Evolutionary conservation across 2,329 filamentous ascomycete species (phyloP), one percentile per base, ranked within the genome.

Genomic region (Coniella lustricola): DNA sequence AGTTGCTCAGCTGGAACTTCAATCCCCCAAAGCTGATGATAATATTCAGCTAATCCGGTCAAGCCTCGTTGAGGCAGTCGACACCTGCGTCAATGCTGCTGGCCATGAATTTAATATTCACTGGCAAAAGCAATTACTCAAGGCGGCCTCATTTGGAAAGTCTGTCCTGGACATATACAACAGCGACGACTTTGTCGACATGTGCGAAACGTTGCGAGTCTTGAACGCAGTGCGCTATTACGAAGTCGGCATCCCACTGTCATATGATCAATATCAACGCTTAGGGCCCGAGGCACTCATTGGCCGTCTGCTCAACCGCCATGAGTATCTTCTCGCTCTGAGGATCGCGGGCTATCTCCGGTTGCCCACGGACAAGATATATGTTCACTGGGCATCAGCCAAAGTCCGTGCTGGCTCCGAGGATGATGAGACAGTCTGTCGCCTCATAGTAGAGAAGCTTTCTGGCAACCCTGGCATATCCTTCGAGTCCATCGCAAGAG

Each of bases 171-270:
- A 97, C 59, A 82, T 97, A 12, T 98, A 97, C 68, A 96, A 93
- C 66, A 96, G 90, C 61, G 93, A 98, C 61, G 91, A 98, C 56
- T 98, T 97, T 67, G 93, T 98, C 46, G 91, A 97, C 54, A 97
- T 96, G 84, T 95, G 90, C 57, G 91, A 98, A 65, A 93, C 85
- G 1, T 70, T 98, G 14, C 84, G 93, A 14, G 90, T 98, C 0
- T 74, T 98, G 41, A 97, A 96, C 59, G 91, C 91, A 7, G 86
- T 91, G 12, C 83, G 93, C 44, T 94, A 87, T 64, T 97, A 93
- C 62, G 87, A 94, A 59, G 79, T 97, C 46, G 93, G 93, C 2
- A 72, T 98, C 18, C 90, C 91, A 0, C 66, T 98, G 4, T 95
- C 90, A 3, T 95, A 93, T 61, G 90, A 96, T 54, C 91, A 98